Percentiles rank a stretch among this genome's conserved stretches.
Evolutionary conservation across 2,329 filamentous ascomycete genomes (phyloP).

Genomic region (Aureobasidium pullulans): DNA sequence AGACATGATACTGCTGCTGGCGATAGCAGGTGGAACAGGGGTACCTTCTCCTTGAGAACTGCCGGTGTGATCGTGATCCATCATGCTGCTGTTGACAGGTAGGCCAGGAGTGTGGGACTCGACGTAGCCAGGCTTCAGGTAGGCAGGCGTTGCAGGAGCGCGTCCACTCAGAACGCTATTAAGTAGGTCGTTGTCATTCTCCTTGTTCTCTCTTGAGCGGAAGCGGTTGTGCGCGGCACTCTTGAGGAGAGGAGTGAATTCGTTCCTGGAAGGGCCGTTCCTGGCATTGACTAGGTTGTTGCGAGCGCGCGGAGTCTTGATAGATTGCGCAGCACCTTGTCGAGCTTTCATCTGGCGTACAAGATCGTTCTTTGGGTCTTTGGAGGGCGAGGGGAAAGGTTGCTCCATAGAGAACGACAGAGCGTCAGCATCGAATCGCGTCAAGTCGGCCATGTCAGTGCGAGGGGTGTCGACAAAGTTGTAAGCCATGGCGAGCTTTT

Average conservation of each 20-base stretch:
- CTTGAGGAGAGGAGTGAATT: conserved; percentile 93
- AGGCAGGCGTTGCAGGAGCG: conserved; percentile 59
- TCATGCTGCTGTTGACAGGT: conserved; percentile 68
- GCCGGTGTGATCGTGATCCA: conserved; percentile 53
- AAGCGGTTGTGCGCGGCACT: conserved; percentile 65
- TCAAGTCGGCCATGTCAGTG: conserved; percentile 77
- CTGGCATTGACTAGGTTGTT: conserved; percentile 63
- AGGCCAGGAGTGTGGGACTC: conserved; percentile 64
- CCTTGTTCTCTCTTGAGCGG: conserved; percentile 21
- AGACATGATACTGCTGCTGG: conserved; percentile 69
- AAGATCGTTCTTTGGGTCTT: conserved; percentile 60
- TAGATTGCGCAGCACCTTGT: conserved; percentile 43
- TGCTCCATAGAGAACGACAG: conserved; percentile 82
- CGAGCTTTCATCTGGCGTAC: conserved; percentile 67
- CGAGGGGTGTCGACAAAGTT: conserved; percentile 71
- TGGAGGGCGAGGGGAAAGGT: conserved; percentile 75
- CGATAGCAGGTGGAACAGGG: conserved; percentile 66
- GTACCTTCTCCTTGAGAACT: conserved; percentile 62
- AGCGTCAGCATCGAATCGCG: conserved; percentile 54
- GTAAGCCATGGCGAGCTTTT: conserved; percentile 33
- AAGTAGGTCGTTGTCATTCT: conserved; percentile 17
- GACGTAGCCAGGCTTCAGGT: conserved; percentile 53
- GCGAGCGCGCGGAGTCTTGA: conserved; percentile 69
- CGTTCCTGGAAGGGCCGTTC: conserved; percentile 53
- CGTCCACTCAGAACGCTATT: conserved; percentile 35